Evolutionary conservation across 2,329 filamentous ascomycete species (phyloP), one percentile per base, ranked within the genome.

Genomic region (Coniochaeta hoffmannii): DNA sequence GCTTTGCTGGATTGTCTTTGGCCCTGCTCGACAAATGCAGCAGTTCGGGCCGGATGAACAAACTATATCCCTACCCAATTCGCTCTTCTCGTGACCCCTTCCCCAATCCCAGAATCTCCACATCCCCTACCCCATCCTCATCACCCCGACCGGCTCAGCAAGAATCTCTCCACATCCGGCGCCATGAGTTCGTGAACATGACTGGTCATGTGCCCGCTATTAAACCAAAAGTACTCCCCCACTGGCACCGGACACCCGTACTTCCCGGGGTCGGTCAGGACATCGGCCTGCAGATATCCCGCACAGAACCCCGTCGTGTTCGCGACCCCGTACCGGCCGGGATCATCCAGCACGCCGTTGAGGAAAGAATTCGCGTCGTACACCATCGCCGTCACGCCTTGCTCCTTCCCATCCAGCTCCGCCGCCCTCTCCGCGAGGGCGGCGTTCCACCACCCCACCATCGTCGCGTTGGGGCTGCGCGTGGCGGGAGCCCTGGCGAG

Each of bases 361-460:
- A 69, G 57, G 56, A 69, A 68, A n/a, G 53, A 59, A 52, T 69
- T 68, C 0, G 66, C 61, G 53, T 70, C 63, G n/a, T 67, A 69
- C 0, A 68, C 50, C 60, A 69, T 57, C 0, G 62, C 56, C n/a
- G 56, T 65, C 0, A 55, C 61, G 10, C 38, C 60, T 0, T 53
- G 36, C 17, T 67, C 58, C 10, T 56, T 22, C 1, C 46, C 36
- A 7, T 64, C 59, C 54, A 79, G 78, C 0, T 41, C 58, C 8
- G 53, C 54, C 2, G 69, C 69, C 24, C 75, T 68, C 1, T 26
- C 15, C 6, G 38, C 55, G 11, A 79, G 64, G 0, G 72, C 69
- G 1, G 54, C 53, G 59, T 78, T 76, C 64, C 74, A 82, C 63
- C 68, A 69, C 0, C 60, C 62, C 1, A 82, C 67, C 67, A 77